Base-by-base conservation (phyloP, 305 asterid species). In the Rubia tinctorum region DNA sequence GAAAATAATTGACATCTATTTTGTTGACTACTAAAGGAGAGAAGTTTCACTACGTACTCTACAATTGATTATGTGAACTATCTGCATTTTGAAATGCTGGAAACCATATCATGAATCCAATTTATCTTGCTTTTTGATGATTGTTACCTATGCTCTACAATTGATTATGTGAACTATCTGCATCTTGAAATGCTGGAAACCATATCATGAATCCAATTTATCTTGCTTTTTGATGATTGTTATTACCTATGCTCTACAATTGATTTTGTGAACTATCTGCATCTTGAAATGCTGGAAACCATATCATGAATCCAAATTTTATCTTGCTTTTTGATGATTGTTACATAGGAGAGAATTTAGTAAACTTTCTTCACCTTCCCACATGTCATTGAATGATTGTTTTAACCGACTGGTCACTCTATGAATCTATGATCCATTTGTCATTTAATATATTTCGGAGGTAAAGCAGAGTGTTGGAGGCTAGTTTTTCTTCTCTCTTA, bases 51-150 rank as follows among this genome's bases (percentile, higher is more conserved):
- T 51, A 11, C 37, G 22, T 25, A 22, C 22, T 56, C 39, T 75
- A 8, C 53, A 23, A 47, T 58, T 27, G 67, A 63, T 58, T 40
- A 23, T 22, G 30, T 65, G 13, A 40, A n/a, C 25, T 6, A 20
- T 56, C 22, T 71, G 74, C 74, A 55, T 30, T 18, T 66, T 25
- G 60, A 34, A 75, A 75, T 18, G 14, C 15, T 47, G 23, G 66
- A 44, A 22, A 22, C 40, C 4, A 10, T n/a, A 56, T 53, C 8
- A 44, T 45, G 17, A 18, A 60, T 34, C 34, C 5, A 9, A 53
- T 51, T 66, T 56, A 61, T 58, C 40, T 40, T 42, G 42, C 23
- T 39, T 68, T 15, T 56, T 43, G 13, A 49, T 25, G 67, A 3
- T 59, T 58, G 44, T 67, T 27, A 11, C 2, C n/a, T n/a, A 22